phyloP scores from a whole-genome alignment of 176 grass and related monocot species.

The Phoenix dactylifera region DNA sequence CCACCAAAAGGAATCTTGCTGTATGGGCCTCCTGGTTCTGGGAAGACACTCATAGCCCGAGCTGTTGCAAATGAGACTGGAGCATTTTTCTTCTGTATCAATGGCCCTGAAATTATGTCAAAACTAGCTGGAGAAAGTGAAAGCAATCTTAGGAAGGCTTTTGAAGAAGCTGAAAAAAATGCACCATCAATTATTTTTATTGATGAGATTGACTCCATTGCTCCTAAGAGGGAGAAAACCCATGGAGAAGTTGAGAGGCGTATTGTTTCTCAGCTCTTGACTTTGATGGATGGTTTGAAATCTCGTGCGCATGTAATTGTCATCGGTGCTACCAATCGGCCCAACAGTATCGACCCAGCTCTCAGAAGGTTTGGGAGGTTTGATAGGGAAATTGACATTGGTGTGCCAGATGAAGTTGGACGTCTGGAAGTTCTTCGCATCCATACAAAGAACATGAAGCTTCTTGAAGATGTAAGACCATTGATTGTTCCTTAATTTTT shows the following conservation, averaged over 20 bases:
- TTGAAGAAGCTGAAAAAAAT: conserved; percentile 13
- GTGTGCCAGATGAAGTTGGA: conserved; percentile 42
- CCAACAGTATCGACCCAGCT: conserved; percentile 40
- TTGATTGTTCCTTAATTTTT: not conserved
- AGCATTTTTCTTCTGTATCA: conserved; percentile 10
- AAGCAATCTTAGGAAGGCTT: conserved; percentile 10
- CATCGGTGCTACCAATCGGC: conserved; percentile 48
- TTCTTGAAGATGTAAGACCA: conserved; percentile 16
- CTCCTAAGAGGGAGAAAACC: conserved; percentile 42
- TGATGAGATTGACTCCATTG: conserved; percentile 56
- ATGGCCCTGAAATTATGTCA: conserved; percentile 5
- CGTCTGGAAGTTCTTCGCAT: conserved; percentile 51
- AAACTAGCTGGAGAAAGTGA: conserved; percentile 9
- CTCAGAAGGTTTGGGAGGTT: conserved; percentile 44
- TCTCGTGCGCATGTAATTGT: conserved; percentile 35
- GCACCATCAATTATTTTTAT: conserved; percentile 28
- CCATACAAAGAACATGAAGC: conserved; percentile 41
- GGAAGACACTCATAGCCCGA: conserved; percentile 1
- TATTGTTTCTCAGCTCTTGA: conserved; percentile 46
- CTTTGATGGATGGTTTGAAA: conserved; percentile 43
- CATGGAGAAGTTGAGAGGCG: conserved; percentile 45
- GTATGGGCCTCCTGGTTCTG: conserved; percentile 7
- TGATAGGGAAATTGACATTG: conserved; percentile 46
- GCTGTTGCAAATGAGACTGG: conserved; percentile 9
- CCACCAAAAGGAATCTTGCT: conserved; percentile 5